Base-by-base conservation (phyloP, 2,329 filamentous ascomycete species). In the Cercospora sp. region DNA sequence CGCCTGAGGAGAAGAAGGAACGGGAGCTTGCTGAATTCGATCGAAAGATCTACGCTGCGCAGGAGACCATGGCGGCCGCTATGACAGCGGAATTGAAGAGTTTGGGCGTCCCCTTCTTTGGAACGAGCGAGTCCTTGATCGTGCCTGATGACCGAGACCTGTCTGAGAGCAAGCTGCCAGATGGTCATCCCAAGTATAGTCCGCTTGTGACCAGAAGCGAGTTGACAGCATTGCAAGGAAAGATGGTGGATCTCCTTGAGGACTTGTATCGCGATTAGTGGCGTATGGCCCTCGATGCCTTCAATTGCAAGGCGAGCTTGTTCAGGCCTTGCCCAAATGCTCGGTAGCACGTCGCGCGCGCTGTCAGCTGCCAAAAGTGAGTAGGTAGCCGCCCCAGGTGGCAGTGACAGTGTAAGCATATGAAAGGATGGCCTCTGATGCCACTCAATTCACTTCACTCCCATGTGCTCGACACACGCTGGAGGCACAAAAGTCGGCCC, bases 91-190 rank as follows among this genome's bases (percentile, higher is more conserved):
- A 87, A 70, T 77, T 91, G 58, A 85, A 86, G 66, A 80, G 78
- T 7, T 76, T 90, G 34, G 87, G 85, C 8, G 84, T 90, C 40
- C 88, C 88, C 0, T 89, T 90, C 75, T 90, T 89, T 73, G 85
- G 83, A 5, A 84, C 85, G 30, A 81, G 80, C 65, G 72, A 78
- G 49, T 79, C 81, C 10, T 73, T 85, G 37, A 77, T 87, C 32
- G 67, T 81, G 18, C 71, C 74, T 5, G 76, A 77, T 16, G 72
- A 72, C 9, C 45, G 66, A 37, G 72, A 72, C 18, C 61, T 66
- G 18, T 63, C 66, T 13, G 61, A 65, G 49, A 69, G 62, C n/a
- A 65, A 69, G 60, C 16, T 66, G 55, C 61, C 67, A 3, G 69
- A 69, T 8, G 58, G 62, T 18, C 70, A 68, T 43, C 70, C 74